Base-by-base conservation (phyloP, 1,284 basidiomycete species). In the Erythrobasidium hasegawianum region DNA sequence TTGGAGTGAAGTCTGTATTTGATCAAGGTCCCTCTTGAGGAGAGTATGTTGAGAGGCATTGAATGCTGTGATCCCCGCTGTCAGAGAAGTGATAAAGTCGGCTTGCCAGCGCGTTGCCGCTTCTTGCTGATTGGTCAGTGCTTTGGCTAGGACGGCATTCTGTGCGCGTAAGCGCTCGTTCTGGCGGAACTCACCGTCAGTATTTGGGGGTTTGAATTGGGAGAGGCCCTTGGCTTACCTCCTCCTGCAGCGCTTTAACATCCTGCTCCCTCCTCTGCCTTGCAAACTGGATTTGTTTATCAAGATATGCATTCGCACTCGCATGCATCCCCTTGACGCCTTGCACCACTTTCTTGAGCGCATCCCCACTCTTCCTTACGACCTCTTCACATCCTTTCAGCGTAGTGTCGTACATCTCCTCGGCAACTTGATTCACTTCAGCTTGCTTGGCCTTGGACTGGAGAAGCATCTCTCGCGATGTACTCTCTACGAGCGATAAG, bases 111-210 rank as follows among this genome's bases (percentile, higher is more conserved):
- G 53, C 24, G 55, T 65, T 8, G 62, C 62, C 22, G 40, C 33
- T 26, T 65, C 55, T 13, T 56, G 41, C n/a, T 55, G 41, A 18
- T 41, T 33, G 2, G 49, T 22, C 1, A 65, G 39, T 40, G 54
- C 47, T 24, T 53, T 57, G 14, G 41, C 22, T 14, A 65, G 56
- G 7, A 56, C 55, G 1, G 57, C 62, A 33, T 65, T 65, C 29
- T 65, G 62, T 33, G 43, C 49, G 20, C 56, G 40, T 24, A 72
- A 38, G 10, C 52, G 60, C 1, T 53, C 59, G 52, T 71, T 73
- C 71, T 73, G 41, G 9, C 18, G 22, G 49, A 2, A 24, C n/a
- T n/a, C n/a, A n/a, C 20, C 10, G 38, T 13, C 0, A 53, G 29
- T 40, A n/a, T n/a, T n/a, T n/a, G n/a, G n/a, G n/a, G n/a, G n/a